A percentile compares a stretch with the other conserved stretches of the same genome.
These are phyloP conservation scores for Iris macrosiphon DNA, from an alignment of 106 monocot species.

Conservation along the genomic window DNA sequence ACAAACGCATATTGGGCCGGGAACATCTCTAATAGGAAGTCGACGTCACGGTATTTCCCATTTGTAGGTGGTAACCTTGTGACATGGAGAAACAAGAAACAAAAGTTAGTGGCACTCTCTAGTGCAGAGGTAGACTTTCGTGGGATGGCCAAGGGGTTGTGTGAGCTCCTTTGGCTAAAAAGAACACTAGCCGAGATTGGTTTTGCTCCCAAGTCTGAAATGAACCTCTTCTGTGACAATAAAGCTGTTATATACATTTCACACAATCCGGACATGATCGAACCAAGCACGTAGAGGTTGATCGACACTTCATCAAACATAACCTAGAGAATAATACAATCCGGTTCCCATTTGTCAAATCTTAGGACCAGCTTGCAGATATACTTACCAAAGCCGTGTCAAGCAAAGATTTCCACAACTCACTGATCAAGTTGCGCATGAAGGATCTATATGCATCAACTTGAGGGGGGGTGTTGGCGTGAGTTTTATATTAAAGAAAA, in stretches of 20 bases:
- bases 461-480: neutral
- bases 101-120: neutral
- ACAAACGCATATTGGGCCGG: neutral
- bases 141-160: neutral
- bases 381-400: neutral
- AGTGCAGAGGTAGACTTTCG: neutral
- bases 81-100: too few species aligned
- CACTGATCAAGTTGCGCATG: neutral
- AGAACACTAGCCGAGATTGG: neutral
- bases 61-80: too few species aligned
- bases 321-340: too few species aligned
- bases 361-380: neutral
- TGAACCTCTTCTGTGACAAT: constrained; percentile 2
- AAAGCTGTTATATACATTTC: neutral
- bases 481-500: too few species aligned
- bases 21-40: neutral
- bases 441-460: neutral
- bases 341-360: neutral
- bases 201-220: neutral
- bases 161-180: neutral
- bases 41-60: too few species aligned
- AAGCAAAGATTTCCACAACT: neutral
- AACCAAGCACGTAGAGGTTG: too few species aligned
- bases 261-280: too few species aligned
- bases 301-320: too few species aligned